These are phyloP conservation scores for Jackrogersella multiformis DNA, from an alignment of 495 filamentous ascomycete species.

Conservation along the genomic window DNA sequence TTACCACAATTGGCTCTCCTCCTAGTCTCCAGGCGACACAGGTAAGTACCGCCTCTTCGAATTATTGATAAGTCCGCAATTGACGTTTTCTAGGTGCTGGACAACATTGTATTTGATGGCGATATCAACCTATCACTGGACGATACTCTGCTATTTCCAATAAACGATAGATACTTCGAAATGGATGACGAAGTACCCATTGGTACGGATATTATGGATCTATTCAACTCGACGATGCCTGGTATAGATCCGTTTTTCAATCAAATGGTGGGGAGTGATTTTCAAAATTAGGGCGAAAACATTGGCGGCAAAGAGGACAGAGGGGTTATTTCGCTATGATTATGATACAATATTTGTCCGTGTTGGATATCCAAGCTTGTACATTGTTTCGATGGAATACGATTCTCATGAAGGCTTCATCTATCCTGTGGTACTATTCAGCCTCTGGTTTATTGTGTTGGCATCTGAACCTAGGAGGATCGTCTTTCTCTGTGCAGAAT, in stretches of 20 bases:
- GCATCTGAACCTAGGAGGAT: not conserved
- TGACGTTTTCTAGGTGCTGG: slow-evolving; percentile 6
- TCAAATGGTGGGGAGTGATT: not conserved
- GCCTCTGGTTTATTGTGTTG: not conserved
- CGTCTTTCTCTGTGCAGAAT: not conserved
- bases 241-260: slow-evolving; percentile 29
- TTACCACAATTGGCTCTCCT: not conserved
- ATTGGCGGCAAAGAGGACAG: no score
- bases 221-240: slow-evolving; percentile 31
- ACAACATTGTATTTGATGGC: slow-evolving; percentile 13
- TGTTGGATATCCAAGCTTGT: no score
- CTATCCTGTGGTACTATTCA: not conserved
- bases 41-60: not conserved
- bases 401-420: no score
- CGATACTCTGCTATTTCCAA: slow-evolving; percentile 24
- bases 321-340: no score
- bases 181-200: slow-evolving; percentile 26
- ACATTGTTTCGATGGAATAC: no score
- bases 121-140: slow-evolving; percentile 11
- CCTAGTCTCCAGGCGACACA: slow-evolving; percentile 1
- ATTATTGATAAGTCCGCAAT: not conserved
- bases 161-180: slow-evolving; percentile 26
- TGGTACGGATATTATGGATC: slow-evolving; percentile 35
- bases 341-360: no score
- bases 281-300: not conserved